Evolutionary conservation across 1,284 basidiomycete species (phyloP).

Genomic region (Stereum hirsutum): DNA sequence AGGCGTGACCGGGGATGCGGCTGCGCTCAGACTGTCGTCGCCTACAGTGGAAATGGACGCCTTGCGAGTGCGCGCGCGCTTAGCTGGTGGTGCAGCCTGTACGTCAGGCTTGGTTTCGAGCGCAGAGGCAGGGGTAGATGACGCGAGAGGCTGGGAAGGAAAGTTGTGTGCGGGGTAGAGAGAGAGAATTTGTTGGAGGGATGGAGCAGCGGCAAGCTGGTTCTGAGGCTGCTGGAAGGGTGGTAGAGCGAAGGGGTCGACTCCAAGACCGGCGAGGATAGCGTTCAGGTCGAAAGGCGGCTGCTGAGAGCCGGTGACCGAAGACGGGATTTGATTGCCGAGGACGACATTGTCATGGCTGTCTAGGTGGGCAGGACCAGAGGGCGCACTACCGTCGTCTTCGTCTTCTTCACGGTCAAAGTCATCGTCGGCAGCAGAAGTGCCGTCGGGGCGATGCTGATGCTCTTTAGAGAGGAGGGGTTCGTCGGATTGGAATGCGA

Average conservation of each 20-base stretch:
- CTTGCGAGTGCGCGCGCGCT: constrained; percentile 48
- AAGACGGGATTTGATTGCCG: constrained; percentile 23
- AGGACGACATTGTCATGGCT: constrained; percentile 52
- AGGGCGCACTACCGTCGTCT: constrained; percentile 32
- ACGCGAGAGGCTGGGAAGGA: constrained; percentile 8
- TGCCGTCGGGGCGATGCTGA: constrained; percentile 13
- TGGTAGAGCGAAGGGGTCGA: constrained; percentile 43
- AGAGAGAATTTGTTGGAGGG: constrained; percentile 58
- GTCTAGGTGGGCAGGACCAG: constrained; percentile 39
- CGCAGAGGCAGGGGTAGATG: constrained; percentile 8
- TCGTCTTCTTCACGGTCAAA: constrained; percentile 35
- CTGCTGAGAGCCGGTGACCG: constrained; percentile 14
- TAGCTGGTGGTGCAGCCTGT: constrained; percentile 27
- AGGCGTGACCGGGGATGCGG: constrained; percentile 13
- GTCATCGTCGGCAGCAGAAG: constrained; percentile 13
- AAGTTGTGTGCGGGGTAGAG: constrained; percentile 33
- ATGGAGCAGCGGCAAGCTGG: constrained; percentile 30
- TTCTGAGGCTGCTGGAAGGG: constrained; percentile 15
- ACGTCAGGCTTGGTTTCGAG: too few relatives aligned
- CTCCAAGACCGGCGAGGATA: constrained; percentile 52
- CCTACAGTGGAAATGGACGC: constrained; percentile 26
- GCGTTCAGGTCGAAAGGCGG: constrained; percentile 41
- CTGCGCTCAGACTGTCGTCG: constrained; percentile 8
- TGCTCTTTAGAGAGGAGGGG: constrained; percentile 31
- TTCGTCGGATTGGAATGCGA: constrained; percentile 73